Evolutionary conservation across 306 rosid genomes (phyloP), one percentile per base, ranked within the genome.

Genomic region (Abrus precatorius): DNA sequence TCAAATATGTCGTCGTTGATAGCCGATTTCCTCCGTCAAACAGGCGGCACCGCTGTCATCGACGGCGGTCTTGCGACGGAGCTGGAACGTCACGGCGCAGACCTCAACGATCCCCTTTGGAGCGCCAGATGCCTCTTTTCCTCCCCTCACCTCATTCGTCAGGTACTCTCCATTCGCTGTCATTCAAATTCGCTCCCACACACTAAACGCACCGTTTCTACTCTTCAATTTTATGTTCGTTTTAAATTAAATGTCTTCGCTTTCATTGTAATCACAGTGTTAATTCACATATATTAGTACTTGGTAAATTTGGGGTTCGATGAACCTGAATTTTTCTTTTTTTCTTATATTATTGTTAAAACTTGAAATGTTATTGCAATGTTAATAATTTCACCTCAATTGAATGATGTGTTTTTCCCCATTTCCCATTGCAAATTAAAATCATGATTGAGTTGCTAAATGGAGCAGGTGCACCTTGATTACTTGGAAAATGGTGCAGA

Each of bases 91-190:
- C 87, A 82, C 3, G 92, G 90, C 27, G 92, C 88, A 6, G 82
- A 88, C 72, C 90, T 88, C 75, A 86, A 88, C 73, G 92, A 88
- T 72, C 90, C 90, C 6, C 80, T 88, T 12, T 88, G 92, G 92
- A 88, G 92, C 59, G 90, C 92, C 72, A 86, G 86, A 76, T 88
- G 92, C 87, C 87, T 86, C 64, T 61, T 82, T 30, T 69, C 77
- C 67, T 82, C 88, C 1, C 86, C 90, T 49, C 78, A 84, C 65
- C 88, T 88, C 72, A 82, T 88, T 79, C 90, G 92, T 30, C 56
- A 84, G 83, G 92, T 88, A 81, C 82, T 47, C 64, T 62, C 38
- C 32, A 7, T 52, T 47, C 29, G 5, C 47, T 14, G 43, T 8
- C 29, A 49, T 65, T 30, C 6, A n/a, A 74, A 76, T 27, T 20